phyloP scores from a whole-genome alignment of 495 filamentous ascomycete genomes.

The Hyaloscypha variabilis region DNA sequence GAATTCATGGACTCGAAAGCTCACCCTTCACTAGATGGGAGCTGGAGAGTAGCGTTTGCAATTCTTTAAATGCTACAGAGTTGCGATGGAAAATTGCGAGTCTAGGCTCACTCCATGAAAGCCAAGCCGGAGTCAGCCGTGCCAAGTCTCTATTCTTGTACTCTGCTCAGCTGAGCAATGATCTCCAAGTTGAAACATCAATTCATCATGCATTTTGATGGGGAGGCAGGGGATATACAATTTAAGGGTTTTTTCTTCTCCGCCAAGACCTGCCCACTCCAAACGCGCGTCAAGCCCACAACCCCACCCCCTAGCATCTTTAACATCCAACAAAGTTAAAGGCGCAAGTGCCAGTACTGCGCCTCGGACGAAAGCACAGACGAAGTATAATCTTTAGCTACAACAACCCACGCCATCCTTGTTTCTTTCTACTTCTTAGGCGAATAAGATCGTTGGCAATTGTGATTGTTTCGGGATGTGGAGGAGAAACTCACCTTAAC shows the following conservation, averaged over 20 bases:
- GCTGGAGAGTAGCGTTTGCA: too few species aligned
- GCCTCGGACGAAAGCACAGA: not conserved
- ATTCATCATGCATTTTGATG: not conserved
- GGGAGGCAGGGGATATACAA: not conserved
- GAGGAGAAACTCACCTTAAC: not conserved
- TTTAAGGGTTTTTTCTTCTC: not conserved
- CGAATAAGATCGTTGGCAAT: not conserved
- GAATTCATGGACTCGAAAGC: not conserved
- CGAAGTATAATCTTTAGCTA: not conserved
- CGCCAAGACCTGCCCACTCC: not conserved
- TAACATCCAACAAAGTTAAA: not conserved
- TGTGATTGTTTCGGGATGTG: not conserved
- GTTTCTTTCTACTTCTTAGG: not conserved
- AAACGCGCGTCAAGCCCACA: not conserved
- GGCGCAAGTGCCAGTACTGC: not conserved
- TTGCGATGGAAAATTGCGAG: not conserved
- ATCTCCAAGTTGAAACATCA: conserved; percentile 3
- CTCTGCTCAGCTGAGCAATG: not conserved
- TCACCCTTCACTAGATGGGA: too few species aligned
- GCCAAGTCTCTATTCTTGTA: not conserved
- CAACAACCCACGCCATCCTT: not conserved
- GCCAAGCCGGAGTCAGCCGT: conserved; percentile 1
- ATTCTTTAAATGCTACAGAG: too few species aligned
- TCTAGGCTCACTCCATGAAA: not conserved
- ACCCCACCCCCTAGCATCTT: not conserved